These are phyloP conservation scores for Byssoonygena ceratinophila DNA, from an alignment of 2,329 filamentous ascomycete genomes.

Conservation along the genomic window DNA sequence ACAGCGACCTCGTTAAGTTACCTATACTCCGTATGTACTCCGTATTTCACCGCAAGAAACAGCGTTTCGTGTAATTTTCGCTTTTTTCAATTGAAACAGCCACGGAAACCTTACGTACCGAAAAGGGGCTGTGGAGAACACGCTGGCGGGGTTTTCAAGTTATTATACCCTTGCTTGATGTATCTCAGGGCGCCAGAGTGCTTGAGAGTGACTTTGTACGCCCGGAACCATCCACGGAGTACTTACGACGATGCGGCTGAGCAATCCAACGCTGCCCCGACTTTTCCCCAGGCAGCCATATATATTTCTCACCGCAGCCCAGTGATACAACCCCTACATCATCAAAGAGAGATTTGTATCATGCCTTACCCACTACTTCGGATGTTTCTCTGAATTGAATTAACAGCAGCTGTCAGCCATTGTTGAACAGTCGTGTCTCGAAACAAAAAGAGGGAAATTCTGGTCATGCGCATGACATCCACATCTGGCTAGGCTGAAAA, in stretches of 20 bases:
- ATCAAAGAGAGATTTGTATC: too few species aligned
- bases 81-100: background rate
- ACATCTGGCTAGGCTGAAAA: background rate
- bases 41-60: background rate
- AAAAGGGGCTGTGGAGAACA: background rate
- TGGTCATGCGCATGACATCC: constrained; percentile 1
- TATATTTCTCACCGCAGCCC: too few species aligned
- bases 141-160: background rate
- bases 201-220: background rate
- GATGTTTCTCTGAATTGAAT: too few species aligned
- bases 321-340: too few species aligned
- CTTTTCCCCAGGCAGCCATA: too few species aligned
- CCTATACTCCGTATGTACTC: too few species aligned
- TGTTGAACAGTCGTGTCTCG: too few species aligned
- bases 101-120: background rate
- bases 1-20: too few species aligned
- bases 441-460: background rate
- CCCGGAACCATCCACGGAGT: too few species aligned
- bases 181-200: background rate
- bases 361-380: too few species aligned
- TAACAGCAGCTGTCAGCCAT: too few species aligned
- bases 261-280: too few species aligned
- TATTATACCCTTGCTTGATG: background rate
- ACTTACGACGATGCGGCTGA: background rate
- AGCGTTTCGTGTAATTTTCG: background rate